These are phyloP conservation scores for Rhododendron kiyosumense DNA, from an alignment of 148 eudicot species.

Conservation along the genomic window DNA sequence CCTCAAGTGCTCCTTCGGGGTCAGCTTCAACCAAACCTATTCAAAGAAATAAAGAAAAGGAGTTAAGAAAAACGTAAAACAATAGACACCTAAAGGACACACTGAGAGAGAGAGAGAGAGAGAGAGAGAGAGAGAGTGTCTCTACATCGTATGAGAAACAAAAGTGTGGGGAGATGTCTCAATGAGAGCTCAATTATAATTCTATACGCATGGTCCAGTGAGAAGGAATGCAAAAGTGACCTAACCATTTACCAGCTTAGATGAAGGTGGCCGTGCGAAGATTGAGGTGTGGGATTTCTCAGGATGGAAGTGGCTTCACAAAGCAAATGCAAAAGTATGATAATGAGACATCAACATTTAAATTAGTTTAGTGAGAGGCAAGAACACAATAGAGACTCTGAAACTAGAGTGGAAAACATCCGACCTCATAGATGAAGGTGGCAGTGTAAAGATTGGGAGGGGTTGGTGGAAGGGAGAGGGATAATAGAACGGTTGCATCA, in stretches of 20 bases:
- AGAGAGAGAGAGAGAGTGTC: neutral
- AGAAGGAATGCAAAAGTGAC: neutral
- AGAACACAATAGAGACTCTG: neutral
- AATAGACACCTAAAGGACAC: too few relatives aligned
- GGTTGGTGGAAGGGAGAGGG: neutral
- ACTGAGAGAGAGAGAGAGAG: too few relatives aligned
- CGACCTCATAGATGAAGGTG: neutral
- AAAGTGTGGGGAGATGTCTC: neutral
- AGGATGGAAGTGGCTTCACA: neutral
- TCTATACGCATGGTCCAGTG: neutral
- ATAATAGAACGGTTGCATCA: neutral
- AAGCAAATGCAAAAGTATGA: neutral
- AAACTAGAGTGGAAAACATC: neutral
- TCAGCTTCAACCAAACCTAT: conserved; percentile 88
- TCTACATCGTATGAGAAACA: neutral
- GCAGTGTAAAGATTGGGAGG: neutral
- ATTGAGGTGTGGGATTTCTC: neutral
- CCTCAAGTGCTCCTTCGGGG: conserved; percentile 86
- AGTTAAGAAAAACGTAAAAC: neutral
- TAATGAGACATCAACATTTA: neutral
- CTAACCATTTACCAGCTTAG: neutral
- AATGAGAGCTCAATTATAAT: neutral
- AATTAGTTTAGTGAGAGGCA: neutral
- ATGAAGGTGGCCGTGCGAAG: neutral
- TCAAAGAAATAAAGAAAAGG: conserved; percentile 15